These are phyloP conservation scores for Ensete glaucum DNA, from an alignment of 176 grass and related monocot genomes.

Conservation along the genomic window DNA sequence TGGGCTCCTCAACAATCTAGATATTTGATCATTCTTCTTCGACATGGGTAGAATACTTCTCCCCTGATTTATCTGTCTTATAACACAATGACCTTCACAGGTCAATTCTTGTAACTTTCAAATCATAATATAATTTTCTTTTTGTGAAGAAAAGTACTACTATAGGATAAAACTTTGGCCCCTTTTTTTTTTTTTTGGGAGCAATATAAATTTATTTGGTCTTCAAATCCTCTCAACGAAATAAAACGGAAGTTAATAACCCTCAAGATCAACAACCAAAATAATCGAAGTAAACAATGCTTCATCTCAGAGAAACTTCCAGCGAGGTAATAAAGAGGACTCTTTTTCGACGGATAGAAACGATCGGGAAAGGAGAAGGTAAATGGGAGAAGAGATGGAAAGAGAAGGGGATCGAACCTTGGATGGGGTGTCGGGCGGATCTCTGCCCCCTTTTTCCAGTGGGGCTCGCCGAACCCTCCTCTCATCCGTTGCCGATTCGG, in stretches of 20 bases:
- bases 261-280: not conserved
- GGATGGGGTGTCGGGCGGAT: slow-evolving; percentile 31
- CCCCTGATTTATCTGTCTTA: no score
- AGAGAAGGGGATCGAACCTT: slow-evolving; percentile 16
- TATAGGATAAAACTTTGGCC: no score
- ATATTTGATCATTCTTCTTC: not conserved
- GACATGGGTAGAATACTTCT: no score
- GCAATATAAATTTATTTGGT: no score
- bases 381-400: not conserved
- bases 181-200: no score
- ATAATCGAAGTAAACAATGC: not conserved
- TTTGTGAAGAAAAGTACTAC: no score
- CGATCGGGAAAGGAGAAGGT: not conserved
- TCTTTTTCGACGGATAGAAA: not conserved
- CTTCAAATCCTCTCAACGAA: no score
- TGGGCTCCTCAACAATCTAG: not conserved
- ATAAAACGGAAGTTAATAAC: no score
- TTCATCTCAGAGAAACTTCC: not conserved
- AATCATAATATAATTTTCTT: no score
- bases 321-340: no score
- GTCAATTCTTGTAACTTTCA: no score
- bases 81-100: no score
- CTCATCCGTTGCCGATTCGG: slow-evolving; percentile 36
- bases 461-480: slow-evolving; percentile 31
- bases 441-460: slow-evolving; percentile 27